phyloP scores from a whole-genome alignment of 2,329 filamentous ascomycete species.

The Leptosphaerulina australis region DNA sequence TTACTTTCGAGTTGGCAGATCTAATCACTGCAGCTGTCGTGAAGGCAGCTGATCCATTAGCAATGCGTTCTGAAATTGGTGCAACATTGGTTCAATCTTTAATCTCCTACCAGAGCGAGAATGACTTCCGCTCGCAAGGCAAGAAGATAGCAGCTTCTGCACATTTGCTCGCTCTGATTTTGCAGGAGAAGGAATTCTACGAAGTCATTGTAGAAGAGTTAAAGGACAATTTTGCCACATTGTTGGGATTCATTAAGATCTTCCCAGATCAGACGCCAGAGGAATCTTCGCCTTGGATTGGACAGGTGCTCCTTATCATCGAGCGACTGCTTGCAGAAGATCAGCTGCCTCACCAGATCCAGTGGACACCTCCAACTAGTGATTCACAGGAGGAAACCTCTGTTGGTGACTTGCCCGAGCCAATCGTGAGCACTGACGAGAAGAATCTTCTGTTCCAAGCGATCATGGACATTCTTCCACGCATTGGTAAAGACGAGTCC shows the following conservation, averaged over 20 bases:
- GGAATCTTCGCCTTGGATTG: slow-evolving; percentile 89
- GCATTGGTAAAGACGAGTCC: slow-evolving; percentile 84
- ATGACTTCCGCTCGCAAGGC: slow-evolving; percentile 60
- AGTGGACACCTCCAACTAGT: slow-evolving; percentile 67
- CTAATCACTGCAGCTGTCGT: slow-evolving; percentile 75
- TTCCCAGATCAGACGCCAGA: slow-evolving; percentile 70
- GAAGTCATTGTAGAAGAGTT: slow-evolving; percentile 74
- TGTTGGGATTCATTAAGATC: slow-evolving; percentile 80
- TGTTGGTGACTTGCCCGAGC: slow-evolving; percentile 64
- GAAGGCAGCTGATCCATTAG: slow-evolving; percentile 64
- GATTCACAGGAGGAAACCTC: slow-evolving; percentile 58
- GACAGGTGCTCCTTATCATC: slow-evolving; percentile 85
- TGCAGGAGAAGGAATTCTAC: slow-evolving; percentile 85
- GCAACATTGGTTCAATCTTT: slow-evolving; percentile 83
- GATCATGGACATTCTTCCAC: slow-evolving; percentile 82
- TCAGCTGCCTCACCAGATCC: slow-evolving; percentile 75
- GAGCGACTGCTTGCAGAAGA: slow-evolving; percentile 92
- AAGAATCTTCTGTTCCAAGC: slow-evolving; percentile 74
- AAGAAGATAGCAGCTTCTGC: slow-evolving; percentile 88
- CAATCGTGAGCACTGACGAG: slow-evolving; percentile 67
- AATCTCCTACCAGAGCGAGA: slow-evolving; percentile 67
- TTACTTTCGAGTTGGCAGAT: slow-evolving; percentile 89
- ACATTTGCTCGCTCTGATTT: slow-evolving; percentile 84
- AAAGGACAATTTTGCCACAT: slow-evolving; percentile 74
- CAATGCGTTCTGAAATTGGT: slow-evolving; percentile 74